phyloP scores from a whole-genome alignment of 257 asterid species.

The Hygrophila difformis region DNA sequence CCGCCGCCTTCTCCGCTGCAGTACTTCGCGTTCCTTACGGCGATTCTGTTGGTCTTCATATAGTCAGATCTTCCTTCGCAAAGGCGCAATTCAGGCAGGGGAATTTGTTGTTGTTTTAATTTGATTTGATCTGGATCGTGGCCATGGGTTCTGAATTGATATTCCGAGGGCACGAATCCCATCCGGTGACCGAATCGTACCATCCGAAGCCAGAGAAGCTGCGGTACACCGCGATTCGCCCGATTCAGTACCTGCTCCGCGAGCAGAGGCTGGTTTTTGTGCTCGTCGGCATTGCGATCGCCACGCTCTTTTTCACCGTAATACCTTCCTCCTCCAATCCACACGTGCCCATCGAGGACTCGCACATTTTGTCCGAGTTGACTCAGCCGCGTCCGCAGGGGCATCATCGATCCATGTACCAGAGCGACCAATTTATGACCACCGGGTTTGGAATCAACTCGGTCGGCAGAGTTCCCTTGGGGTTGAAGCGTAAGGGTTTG shows the following conservation, averaged over 20 bases:
- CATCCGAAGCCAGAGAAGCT: conserved; percentile 54
- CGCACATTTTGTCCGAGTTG: conserved; percentile 29
- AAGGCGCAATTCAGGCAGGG: no score
- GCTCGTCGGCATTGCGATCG: conserved; percentile 42
- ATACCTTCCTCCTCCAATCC: conserved; percentile 12
- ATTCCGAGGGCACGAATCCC: conserved; percentile 83
- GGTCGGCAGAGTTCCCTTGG: conserved; percentile 76
- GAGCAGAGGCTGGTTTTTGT: conserved; percentile 54
- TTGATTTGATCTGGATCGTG: conserved; percentile 1
- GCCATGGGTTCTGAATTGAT: conserved; percentile 71
- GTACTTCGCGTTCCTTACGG: background rate
- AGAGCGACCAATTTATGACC: conserved; percentile 42
- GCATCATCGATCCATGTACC: conserved; percentile 30
- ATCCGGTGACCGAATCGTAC: conserved; percentile 42
- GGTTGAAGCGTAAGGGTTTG: conserved; percentile 55
- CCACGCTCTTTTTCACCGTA: conserved; percentile 28
- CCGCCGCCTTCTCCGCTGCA: conserved; percentile 6
- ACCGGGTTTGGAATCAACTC: conserved; percentile 43
- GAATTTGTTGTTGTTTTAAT: conserved; percentile 3
- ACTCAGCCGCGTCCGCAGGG: conserved; percentile 15
- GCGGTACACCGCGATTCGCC: conserved; percentile 32
- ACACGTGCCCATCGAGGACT: conserved; percentile 19
- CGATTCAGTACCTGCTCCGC: conserved; percentile 49
- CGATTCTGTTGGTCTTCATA: background rate
- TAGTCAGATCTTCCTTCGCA: background rate